These are phyloP conservation scores for Colletotrichum sublineola DNA, from an alignment of 2,329 filamentous ascomycete species.

Conservation along the genomic window DNA sequence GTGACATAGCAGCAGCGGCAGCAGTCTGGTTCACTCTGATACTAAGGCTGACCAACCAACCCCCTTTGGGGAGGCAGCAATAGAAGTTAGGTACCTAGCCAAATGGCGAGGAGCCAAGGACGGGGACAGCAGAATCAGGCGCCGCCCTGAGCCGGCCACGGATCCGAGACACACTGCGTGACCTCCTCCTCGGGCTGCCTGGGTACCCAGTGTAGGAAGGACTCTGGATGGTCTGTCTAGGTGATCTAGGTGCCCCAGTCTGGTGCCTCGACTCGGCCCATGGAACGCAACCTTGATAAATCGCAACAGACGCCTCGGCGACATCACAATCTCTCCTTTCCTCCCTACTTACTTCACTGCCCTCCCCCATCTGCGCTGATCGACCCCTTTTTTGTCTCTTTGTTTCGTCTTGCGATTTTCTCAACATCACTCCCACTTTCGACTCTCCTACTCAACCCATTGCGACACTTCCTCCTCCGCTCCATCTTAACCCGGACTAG, in stretches of 20 bases:
- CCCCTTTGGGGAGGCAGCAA: not conserved
- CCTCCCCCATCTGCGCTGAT: conserved; percentile 5
- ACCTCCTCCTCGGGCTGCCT: conserved; percentile 21
- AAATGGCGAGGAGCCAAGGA: not conserved
- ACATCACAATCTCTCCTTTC: conserved; percentile 15
- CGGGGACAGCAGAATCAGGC: conserved; percentile 30
- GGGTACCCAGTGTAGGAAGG: conserved; percentile 1
- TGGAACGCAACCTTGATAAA: conserved; percentile 38
- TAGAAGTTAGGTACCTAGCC: not conserved
- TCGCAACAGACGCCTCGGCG: conserved; percentile 16
- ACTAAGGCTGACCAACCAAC: not conserved
- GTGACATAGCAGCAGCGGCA: not conserved
- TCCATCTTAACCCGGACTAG: not conserved
- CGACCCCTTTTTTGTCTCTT: not conserved
- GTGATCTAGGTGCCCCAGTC: conserved; percentile 11
- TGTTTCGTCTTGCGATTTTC: not conserved
- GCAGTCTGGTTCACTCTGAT: not conserved
- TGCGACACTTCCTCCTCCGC: not conserved
- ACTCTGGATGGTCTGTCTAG: not conserved
- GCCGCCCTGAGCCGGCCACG: conserved; percentile 38
- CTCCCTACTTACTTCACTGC: conserved; percentile 3
- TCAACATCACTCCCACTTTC: not conserved
- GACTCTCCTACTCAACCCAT: not conserved
- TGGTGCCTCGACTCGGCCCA: conserved; percentile 28
- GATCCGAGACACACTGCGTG: conserved; percentile 42